Evolutionary conservation across 768 basidiomycete species (phyloP), one percentile per base, ranked within the genome.

Genomic region (Melanogaster broomeanus): DNA sequence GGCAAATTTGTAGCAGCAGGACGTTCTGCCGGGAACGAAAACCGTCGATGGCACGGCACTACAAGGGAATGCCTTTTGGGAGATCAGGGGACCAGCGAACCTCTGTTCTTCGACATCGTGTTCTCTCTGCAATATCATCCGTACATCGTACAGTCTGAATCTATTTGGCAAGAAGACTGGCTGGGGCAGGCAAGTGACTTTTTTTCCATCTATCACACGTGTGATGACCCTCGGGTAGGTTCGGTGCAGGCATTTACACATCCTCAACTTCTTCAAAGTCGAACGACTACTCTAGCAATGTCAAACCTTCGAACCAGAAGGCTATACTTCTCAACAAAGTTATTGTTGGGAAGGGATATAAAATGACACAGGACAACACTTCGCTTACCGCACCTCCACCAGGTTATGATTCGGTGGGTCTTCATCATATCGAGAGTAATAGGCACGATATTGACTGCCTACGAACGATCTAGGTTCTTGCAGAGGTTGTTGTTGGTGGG

Each of bases 251-350:
- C 22, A 83, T 87, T 37, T 88, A 87, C 61, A 87, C 85, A 2
- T 85, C 85, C 6, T 83, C 84, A n/a, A 88, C 86, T 2, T 87
- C 87, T n/a, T 88, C 86, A 7, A 88, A 88, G 78, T 85, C 86
- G 16, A 83, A 87, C 52, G 86, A 88, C 66, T 88, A 88, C 61
- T 85, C 85, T 11, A 73, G 71, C 45, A 86, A 85, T 52, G 73
- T 77, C 46, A 78, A 76, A 53, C 68, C 75, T 38, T 86, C 83
- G 0, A 64, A 67, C 16, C 65, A 80, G 55, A 86, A 86, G 57
- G 82, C 82, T 0, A 84, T 88, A 34, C 74, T 88, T n/a, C 68
- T 88, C 47, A 88, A 87, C 68, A 88, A 87, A 60, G 86, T 88
- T 18, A 72, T 87, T 13, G 85, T 87, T 21, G 86, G 86, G 24